phyloP scores from a whole-genome alignment of 1,139 yeast species.

The Nakaseomyces nivariensis region DNA sequence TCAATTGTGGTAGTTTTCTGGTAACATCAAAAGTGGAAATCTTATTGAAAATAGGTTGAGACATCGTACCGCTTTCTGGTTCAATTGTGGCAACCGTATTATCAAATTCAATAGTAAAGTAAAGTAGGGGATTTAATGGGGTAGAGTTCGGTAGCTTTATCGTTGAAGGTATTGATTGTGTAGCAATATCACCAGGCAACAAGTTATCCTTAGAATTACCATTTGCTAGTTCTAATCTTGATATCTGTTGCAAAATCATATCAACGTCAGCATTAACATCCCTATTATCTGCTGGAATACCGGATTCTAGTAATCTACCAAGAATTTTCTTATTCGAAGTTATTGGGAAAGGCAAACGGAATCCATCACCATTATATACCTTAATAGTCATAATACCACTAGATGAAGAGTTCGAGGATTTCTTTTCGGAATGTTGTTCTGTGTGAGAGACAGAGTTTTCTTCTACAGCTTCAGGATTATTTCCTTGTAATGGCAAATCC shows the following conservation, averaged over 20 bases:
- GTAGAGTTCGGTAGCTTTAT: constrained; percentile 44
- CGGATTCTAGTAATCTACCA: constrained; percentile 19
- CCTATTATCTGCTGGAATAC: constrained; percentile 11
- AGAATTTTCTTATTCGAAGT: constrained; percentile 24
- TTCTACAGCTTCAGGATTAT: background rate
- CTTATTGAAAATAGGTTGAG: constrained; percentile 65
- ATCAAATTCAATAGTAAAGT: constrained; percentile 65
- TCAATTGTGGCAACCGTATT: constrained; percentile 72
- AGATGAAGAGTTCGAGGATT: constrained; percentile 5
- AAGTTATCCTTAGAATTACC: constrained; percentile 20
- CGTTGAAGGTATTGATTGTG: constrained; percentile 49
- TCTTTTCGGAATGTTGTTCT: background rate
- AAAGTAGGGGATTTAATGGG: constrained; percentile 46
- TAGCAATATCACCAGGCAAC: constrained; percentile 24
- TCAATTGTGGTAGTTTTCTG: constrained; percentile 42
- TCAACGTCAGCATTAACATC: constrained; percentile 12
- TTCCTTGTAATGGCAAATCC: background rate
- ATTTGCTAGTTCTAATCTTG: constrained; percentile 12
- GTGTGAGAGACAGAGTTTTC: background rate
- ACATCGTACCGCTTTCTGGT: constrained; percentile 60
- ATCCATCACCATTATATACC: constrained; percentile 25
- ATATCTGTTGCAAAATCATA: constrained; percentile 16
- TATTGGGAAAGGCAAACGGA: constrained; percentile 25
- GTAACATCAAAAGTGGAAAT: constrained; percentile 88
- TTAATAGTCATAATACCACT: constrained; percentile 26